Conservation (phyloP, 148 eudicot genomes). For the Chenopodium berlandieri region DNA sequence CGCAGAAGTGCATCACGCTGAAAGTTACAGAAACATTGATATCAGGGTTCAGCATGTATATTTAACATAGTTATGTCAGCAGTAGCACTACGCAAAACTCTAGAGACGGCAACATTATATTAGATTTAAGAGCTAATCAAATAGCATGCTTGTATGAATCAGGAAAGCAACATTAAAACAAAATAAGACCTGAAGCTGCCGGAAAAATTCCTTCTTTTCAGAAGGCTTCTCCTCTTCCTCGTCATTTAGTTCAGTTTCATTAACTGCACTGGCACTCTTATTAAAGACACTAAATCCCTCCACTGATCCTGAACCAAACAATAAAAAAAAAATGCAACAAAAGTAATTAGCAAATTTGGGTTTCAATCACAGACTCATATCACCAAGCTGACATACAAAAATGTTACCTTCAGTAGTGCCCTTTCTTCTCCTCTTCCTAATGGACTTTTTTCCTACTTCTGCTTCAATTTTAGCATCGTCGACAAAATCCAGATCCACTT, state of each 20-base stretch:
- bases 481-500: constrained; percentile 23
- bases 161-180: background rate
- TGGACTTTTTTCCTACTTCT: constrained; percentile 32
- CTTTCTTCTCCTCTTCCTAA: constrained; percentile 81
- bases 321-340: background rate
- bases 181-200: constrained; percentile 66
- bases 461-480: constrained; percentile 25
- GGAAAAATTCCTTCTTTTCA: constrained; percentile 53
- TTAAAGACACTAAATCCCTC: constrained; percentile 84
- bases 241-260: constrained; percentile 34
- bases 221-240: constrained; percentile 33
- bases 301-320: constrained; percentile 41
- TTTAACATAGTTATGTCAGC: background rate
- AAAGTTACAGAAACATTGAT: constrained; percentile 16
- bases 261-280: constrained; percentile 44
- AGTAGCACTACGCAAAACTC: background rate
- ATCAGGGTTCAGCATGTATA: constrained; percentile 7
- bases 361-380: background rate
- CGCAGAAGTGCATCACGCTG: constrained; percentile 76
- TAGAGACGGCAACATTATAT: background rate
- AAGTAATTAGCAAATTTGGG: background rate
- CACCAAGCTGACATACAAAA: background rate
- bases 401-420: constrained; percentile 40
- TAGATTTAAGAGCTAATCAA: background rate
- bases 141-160: background rate